phyloP scores from a whole-genome alignment of 139 green algal genomes.

The Pseudopediastrum boryanum region DNA sequence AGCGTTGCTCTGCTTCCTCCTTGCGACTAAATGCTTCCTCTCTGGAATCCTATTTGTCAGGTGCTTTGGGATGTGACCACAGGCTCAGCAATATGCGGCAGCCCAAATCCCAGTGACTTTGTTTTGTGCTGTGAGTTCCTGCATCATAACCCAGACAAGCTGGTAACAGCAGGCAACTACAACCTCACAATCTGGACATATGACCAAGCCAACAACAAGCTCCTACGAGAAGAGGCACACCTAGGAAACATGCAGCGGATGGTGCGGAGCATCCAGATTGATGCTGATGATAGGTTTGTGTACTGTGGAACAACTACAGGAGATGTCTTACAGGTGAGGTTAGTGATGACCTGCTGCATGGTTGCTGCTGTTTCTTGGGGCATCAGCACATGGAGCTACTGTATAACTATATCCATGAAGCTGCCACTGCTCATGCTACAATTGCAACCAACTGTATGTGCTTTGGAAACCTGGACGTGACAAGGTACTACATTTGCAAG shows the following conservation, averaged over 20 bases:
- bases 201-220: slow-evolving; percentile 68
- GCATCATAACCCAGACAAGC: slow-evolving; percentile 64
- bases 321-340: slow-evolving; percentile 74
- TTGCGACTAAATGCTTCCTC: background rate
- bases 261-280: slow-evolving; percentile 66
- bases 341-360: background rate
- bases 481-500: no score
- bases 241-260: slow-evolving; percentile 75
- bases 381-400: no score
- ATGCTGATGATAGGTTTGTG: slow-evolving; percentile 69
- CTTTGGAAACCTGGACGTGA: no score
- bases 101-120: slow-evolving; percentile 71
- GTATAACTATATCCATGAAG: no score
- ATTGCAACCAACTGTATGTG: no score
- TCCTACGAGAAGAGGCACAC: slow-evolving; percentile 61
- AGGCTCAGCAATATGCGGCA: slow-evolving; percentile 82
- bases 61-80: slow-evolving; percentile 85
- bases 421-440: no score
- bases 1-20: background rate
- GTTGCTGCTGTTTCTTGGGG: no score
- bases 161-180: slow-evolving; percentile 78
- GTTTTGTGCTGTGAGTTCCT: slow-evolving; percentile 76
- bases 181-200: slow-evolving; percentile 46
- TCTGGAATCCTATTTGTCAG: slow-evolving; percentile 36
- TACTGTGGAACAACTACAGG: slow-evolving; percentile 78